Conservation (phyloP, 2,329 filamentous ascomycete genomes). For the Xylariomycetidae sp. region DNA sequence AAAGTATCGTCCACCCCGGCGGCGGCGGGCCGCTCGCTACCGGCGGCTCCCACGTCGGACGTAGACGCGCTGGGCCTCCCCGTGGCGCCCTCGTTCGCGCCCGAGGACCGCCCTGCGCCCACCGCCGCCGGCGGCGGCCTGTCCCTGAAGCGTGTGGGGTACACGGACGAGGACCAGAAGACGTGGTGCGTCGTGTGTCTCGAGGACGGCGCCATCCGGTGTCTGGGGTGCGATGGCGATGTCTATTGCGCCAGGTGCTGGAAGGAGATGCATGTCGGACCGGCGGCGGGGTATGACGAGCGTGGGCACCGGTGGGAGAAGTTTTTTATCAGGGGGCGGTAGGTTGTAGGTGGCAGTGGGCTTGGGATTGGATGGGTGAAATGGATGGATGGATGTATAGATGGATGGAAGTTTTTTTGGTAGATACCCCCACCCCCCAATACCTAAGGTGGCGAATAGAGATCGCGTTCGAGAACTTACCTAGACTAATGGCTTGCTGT, state of each 20-base stretch:
- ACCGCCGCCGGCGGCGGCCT: conserved; percentile 31
- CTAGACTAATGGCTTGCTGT: too few species aligned
- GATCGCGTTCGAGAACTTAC: too few species aligned
- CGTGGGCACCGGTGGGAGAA: conserved; percentile 62
- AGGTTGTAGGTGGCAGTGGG: too few species aligned
- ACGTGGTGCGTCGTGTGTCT: conserved; percentile 81
- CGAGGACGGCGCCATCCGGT: conserved; percentile 70
- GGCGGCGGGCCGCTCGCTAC: conserved; percentile 18
- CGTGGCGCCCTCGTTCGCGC: conserved; percentile 6
- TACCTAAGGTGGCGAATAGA: too few species aligned
- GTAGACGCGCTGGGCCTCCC: conserved; percentile 27
- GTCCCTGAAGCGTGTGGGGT: conserved; percentile 35
- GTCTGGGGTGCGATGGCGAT: conserved; percentile 66
- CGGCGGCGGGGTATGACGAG: conserved; percentile 66
- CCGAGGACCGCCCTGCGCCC: conserved; percentile 10
- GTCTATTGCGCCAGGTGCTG: conserved; percentile 77
- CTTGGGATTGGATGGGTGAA: too few species aligned
- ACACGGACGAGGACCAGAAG: conserved; percentile 66
- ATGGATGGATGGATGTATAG: too few species aligned
- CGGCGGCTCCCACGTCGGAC: conserved; percentile 25
- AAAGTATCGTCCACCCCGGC: conserved; percentile 26
- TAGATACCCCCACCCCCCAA: too few species aligned
- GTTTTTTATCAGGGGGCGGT: conserved; percentile 37
- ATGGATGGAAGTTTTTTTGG: too few species aligned
- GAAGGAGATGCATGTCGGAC: conserved; percentile 73